Base-by-base conservation (phyloP, 768 basidiomycete species). In the Tricholoma sp. region DNA sequence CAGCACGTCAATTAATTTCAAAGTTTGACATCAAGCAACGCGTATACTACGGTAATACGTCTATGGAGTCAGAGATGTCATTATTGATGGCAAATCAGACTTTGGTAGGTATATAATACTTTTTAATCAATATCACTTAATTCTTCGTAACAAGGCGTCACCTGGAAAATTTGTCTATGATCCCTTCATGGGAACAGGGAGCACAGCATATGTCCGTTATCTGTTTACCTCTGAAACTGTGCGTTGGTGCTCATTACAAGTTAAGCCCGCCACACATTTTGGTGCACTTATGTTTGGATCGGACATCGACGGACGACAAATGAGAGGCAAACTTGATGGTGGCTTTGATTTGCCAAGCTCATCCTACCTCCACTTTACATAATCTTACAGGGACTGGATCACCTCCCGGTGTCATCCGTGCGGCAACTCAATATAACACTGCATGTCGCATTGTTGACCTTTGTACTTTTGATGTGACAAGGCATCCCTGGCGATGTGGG, bases 41-140 rank as follows among this genome's bases (percentile, higher is more conserved):
- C 8, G 74, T 76, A 12, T 98, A 90, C 66, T 98, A 85, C 69
- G 97, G 97, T 3, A 99, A 95, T 62, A 99, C 97, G 0, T 91
- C 91, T 64, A 99, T 99, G 97, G 95, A 97, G 63, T 85, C 96
- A 0, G 94, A 98, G 69, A 87, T 98, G 50, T 95, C 94, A 1
- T 75, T 99, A 46, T 72, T 98, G 24, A 98, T 98, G 95, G 93
- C 95, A 8, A 96, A 96, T 64, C 97, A 99, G 70, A 86, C 94
- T 0, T 74, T 96, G 71, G 94, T 90, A 60, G 50, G 77, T 55
- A 24, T n/a, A 6, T 12, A 43, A 14, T 8, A 10, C 12, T 22
- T 27, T 46, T 50, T 35, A 9, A 16, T 37, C 12, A 41, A 34
- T 55, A 18, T 27, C 45, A 49, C 9, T 43, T 55, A 56, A 11